Evolutionary conservation across 139 green algal species (phyloP), one percentile per base, ranked within the genome.

Genomic region (Gonium pectorale): DNA sequence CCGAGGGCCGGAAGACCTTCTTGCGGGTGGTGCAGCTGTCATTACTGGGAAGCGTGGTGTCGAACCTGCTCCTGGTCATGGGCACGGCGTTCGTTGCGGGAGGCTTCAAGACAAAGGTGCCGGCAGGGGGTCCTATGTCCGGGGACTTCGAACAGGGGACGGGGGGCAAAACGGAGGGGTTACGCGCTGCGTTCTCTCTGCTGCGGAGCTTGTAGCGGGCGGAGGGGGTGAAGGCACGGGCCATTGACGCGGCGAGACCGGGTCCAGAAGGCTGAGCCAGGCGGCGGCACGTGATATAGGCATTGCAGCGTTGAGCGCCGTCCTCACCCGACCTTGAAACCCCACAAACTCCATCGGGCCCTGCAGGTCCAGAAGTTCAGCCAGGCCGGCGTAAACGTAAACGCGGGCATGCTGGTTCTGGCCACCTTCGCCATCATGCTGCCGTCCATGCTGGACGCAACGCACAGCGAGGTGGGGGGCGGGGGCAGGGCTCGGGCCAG

Each of bases 11-110:
- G 13, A 19, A 21, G 29, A 88, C 77, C 38, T 90, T 86, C 38
- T 66, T 96, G 59, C 86, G 94, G 5, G 89, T 97, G 22, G 94
- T 97, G 51, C 94, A 97, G 92, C 90, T 97, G 27, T 95, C 91
- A 1, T 87, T 97, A 43, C 86, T 97, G 35, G 94, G 94, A 27
- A 94, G 86, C 52, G 91, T 97, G 43, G 74, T 96, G 31, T 93
- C 87, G 70, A 97, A 97, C 90, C 88, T 97, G 88, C 85, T 97
- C 79, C 90, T 97, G 52, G 94, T 97, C 26, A 80, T 97, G 79
- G 94, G 94, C 44, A 92, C 87, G 29, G 94, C 94, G 31, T 97
- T 97, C 86, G 86, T 97, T 13, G 86, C 93, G n/a, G 94, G 94
- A 15, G 94, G 94, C 26, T 41, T 96, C 13, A 79, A 46, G 51